phyloP scores from a whole-genome alignment of 345 rosid species.

The Excoecaria agallocha region DNA sequence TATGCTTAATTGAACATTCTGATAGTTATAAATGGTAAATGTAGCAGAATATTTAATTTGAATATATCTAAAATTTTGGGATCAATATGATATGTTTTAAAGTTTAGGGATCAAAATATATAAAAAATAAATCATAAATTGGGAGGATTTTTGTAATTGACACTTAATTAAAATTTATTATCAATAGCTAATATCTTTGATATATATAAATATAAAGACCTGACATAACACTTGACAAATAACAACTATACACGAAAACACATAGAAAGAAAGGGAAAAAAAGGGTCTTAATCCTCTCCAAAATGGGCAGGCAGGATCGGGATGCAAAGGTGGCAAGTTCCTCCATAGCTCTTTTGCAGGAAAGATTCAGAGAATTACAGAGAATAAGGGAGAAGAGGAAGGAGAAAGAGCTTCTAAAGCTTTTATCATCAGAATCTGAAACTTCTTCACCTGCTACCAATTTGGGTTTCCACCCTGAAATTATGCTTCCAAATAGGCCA shows the following conservation, averaged over 20 bases:
- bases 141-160: too few relatives aligned
- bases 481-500: conserved; percentile 20
- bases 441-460: not conserved
- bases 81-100: too few relatives aligned
- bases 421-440: conserved; percentile 31
- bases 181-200: not conserved
- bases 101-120: too few relatives aligned
- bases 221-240: not conserved
- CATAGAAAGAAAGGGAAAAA: not conserved
- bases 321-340: conserved; percentile 43
- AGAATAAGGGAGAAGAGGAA: conserved; percentile 56
- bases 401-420: conserved; percentile 49
- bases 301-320: conserved; percentile 51
- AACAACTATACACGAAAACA: conserved; percentile 10
- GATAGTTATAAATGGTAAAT: too few relatives aligned
- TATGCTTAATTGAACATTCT: too few relatives aligned
- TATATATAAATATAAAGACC: conserved; percentile 28
- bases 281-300: not conserved
- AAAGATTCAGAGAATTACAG: conserved; percentile 62
- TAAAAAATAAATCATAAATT: too few relatives aligned
- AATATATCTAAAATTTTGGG: too few relatives aligned
- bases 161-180: not conserved
- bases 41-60: conserved; percentile 9
- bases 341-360: conserved; percentile 69
- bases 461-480: conserved; percentile 23